phyloP scores from a whole-genome alignment of 2,329 filamentous ascomycete genomes.

The Sporothrix protearum region DNA sequence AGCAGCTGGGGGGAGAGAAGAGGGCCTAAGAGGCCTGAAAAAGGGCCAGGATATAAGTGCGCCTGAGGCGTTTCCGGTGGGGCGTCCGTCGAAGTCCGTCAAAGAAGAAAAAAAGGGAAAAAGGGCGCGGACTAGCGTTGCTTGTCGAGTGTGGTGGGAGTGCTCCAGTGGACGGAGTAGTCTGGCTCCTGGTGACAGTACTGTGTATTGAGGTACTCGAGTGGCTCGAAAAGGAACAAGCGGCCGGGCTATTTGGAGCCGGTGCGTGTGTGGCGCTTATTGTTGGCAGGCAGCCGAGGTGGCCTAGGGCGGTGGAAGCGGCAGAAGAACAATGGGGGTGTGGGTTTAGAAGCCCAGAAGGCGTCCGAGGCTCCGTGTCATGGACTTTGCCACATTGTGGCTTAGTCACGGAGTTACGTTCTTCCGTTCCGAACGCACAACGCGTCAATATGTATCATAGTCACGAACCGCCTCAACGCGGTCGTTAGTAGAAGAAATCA shows the following conservation, averaged over 20 bases:
- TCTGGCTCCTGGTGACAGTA: no score
- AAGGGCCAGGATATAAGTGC: neutral
- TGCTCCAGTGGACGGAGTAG: constrained; percentile 7
- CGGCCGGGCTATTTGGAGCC: constrained; percentile 5
- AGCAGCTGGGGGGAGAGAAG: neutral
- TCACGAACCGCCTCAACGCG: no score
- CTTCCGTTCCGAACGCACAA: no score
- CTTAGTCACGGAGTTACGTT: no score
- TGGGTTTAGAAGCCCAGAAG: neutral
- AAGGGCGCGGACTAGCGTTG: constrained; percentile 17
- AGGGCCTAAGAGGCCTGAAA: neutral
- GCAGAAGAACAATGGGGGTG: constrained; percentile 5
- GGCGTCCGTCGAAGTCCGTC: constrained; percentile 20
- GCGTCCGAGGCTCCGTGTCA: no score
- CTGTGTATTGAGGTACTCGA: no score
- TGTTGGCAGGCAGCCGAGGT: constrained; percentile 19
- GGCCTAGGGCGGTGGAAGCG: neutral
- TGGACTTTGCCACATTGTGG: no score
- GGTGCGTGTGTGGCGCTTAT: constrained; percentile 21
- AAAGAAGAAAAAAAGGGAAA: constrained; percentile 13
- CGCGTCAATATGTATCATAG: no score
- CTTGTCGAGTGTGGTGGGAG: neutral
- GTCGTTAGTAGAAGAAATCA: no score
- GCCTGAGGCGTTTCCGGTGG: constrained; percentile 20
- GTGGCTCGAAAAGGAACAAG: neutral